Conservation (phyloP, 1,284 basidiomycete species). For the Somion occarium region DNA sequence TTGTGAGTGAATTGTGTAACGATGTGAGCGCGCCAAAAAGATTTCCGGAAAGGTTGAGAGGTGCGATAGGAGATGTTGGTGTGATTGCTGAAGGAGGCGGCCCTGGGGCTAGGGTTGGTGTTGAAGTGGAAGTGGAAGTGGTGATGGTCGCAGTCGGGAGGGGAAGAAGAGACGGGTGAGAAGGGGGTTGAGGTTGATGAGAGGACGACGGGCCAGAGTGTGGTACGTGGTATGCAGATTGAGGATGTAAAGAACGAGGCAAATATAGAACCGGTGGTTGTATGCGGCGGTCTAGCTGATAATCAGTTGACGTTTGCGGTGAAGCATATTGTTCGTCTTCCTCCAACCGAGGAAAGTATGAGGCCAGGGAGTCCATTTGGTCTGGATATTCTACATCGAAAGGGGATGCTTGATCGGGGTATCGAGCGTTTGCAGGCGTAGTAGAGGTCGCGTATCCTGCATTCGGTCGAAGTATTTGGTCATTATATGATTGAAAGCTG, state of each 20-base stretch:
- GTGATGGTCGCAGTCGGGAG: not conserved
- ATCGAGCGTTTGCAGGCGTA: not conserved
- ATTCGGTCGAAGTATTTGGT: not conserved
- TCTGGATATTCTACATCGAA: not conserved
- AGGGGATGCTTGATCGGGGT: not conserved
- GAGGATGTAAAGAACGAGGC: not conserved
- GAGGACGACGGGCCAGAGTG: not conserved
- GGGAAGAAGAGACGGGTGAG: not conserved
- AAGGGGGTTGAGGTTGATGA: not conserved
- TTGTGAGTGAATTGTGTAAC: conserved; percentile 56
- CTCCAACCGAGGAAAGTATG: conserved; percentile 14
- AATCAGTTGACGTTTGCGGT: not conserved
- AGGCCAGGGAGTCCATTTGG: conserved; percentile 6
- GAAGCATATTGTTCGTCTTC: not conserved
- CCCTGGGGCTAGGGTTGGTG: not conserved
- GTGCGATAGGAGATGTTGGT: conserved; percentile 37
- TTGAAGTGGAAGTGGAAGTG: not conserved
- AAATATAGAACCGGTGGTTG: not conserved
- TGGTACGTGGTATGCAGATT: not conserved
- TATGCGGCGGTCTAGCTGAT: too few species aligned
- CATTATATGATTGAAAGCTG: not conserved
- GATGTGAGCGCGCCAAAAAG: conserved; percentile 55
- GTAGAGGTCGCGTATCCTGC: conserved; percentile 3
- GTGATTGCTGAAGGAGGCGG: not conserved
- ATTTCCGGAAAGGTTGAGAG: conserved; percentile 53